Evolutionary conservation across 306 rosid genomes (phyloP).

Genomic region (Cajanus cajan): DNA sequence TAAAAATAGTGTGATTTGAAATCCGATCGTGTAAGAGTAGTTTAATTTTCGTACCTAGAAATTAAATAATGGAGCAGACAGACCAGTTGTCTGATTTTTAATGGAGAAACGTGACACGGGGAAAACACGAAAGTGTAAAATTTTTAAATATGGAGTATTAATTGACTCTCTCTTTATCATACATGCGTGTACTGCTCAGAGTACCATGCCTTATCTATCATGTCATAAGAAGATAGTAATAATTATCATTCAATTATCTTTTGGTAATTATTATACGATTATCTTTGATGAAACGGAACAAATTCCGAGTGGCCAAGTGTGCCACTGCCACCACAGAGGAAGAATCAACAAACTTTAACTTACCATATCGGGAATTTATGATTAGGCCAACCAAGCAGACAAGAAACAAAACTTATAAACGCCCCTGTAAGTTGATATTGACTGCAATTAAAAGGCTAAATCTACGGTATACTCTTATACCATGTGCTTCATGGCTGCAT

Average conservation of each 20-base stretch:
- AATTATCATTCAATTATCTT: background rate
- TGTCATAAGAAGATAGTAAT: background rate
- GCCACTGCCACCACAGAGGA: too few relatives aligned
- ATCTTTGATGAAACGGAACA: background rate
- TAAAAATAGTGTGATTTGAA: background rate
- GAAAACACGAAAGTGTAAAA: background rate
- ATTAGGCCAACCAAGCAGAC: background rate
- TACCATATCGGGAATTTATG: background rate
- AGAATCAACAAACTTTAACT: background rate
- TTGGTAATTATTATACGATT: background rate
- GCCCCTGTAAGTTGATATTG: background rate
- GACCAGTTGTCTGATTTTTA: background rate
- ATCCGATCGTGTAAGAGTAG: background rate
- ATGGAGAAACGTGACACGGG: constrained; percentile 15
- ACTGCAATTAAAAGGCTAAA: background rate
- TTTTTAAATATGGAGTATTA: background rate
- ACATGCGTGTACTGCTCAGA: background rate
- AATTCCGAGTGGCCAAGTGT: background rate
- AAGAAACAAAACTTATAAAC: background rate
- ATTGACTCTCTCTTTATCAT: background rate
- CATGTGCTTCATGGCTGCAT: too few relatives aligned
- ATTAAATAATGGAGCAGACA: background rate
- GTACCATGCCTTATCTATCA: background rate
- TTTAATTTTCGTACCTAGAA: background rate
- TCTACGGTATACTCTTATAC: too few relatives aligned